These are phyloP conservation scores for Nepenthes mirabilis DNA, from an alignment of 148 eudicot genomes.

Conservation along the genomic window DNA sequence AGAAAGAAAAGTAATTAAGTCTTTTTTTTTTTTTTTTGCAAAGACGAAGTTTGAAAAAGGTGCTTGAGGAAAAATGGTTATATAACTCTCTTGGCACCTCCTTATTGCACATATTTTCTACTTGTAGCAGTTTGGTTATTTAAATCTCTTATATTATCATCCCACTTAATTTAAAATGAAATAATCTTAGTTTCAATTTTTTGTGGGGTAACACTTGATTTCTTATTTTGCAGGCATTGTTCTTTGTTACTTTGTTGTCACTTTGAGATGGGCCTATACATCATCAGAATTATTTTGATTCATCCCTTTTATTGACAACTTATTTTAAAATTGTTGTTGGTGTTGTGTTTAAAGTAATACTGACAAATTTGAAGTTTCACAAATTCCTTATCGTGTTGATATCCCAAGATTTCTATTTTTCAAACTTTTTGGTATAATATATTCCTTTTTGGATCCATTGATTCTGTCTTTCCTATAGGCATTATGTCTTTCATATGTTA, in stretches of 20 bases:
- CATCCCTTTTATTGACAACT: conserved; percentile 27
- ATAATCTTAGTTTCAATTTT: neutral
- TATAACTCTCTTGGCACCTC: too few relatives aligned
- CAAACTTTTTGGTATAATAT: conserved; percentile 54
- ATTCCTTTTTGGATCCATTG: conserved; percentile 60
- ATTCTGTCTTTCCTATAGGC: conserved; percentile 55
- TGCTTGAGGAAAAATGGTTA: too few relatives aligned
- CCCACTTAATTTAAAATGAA: neutral
- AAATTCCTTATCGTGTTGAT: conserved; percentile 37
- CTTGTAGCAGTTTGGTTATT: too few relatives aligned
- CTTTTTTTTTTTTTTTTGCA: too few relatives aligned
- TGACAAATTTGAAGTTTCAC: conserved; percentile 33
- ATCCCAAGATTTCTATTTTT: conserved; percentile 55
- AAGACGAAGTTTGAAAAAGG: too few relatives aligned
- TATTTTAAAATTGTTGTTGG: conserved; percentile 35
- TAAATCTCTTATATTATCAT: neutral
- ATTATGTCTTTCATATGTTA: conserved; percentile 40
- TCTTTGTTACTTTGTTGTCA: conserved; percentile 62
- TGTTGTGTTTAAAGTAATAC: conserved; percentile 11
- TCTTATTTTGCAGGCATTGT: conserved; percentile 35
- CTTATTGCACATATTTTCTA: too few relatives aligned
- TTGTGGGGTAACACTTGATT: neutral
- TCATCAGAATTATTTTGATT: conserved; percentile 45
- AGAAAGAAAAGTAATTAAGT: too few relatives aligned
- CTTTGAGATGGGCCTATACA: conserved; percentile 61